Percentiles rank a stretch among this genome's conserved stretches.
These are phyloP conservation scores for Russula emetica DNA, from an alignment of 768 basidiomycete species.

Conservation along the genomic window DNA sequence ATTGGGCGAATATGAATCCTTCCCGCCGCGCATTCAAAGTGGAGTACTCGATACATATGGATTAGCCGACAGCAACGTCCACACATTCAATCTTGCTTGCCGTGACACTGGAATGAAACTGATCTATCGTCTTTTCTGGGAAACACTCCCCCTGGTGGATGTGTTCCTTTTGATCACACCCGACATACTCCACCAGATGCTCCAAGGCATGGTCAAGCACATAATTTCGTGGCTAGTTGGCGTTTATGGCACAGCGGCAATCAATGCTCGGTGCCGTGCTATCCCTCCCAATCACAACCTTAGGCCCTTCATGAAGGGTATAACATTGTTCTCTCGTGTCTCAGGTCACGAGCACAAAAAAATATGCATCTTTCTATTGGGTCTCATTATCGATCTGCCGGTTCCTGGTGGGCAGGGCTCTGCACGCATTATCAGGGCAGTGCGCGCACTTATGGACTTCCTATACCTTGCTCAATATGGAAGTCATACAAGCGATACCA, in stretches of 20 bases:
- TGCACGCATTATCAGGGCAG: not conserved
- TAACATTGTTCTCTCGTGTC: constrained; percentile 25
- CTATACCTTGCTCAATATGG: constrained; percentile 12
- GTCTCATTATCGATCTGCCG: not conserved
- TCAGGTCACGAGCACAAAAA: constrained; percentile 32
- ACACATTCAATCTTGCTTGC: no score
- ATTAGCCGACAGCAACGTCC: not conserved
- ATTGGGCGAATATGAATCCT: not conserved
- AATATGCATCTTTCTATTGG: not conserved
- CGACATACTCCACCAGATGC: not conserved
- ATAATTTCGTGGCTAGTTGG: not conserved
- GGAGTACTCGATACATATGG: not conserved
- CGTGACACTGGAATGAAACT: constrained; percentile 28
- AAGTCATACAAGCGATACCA: constrained; percentile 22
- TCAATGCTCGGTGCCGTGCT: constrained; percentile 27
- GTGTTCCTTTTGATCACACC: no score
- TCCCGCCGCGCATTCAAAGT: no score
- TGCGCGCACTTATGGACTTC: not conserved
- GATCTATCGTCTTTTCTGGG: constrained; percentile 30
- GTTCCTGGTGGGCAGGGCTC: fast-evolving
- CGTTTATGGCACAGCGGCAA: constrained; percentile 1
- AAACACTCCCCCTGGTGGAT: no score
- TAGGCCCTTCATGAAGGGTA: constrained; percentile 29
- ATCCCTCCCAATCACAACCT: constrained; percentile 31
- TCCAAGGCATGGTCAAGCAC: constrained; percentile 3